These are phyloP conservation scores for Aspergillus alliaceus DNA, from an alignment of 2,329 filamentous ascomycete species.

Conservation along the genomic window DNA sequence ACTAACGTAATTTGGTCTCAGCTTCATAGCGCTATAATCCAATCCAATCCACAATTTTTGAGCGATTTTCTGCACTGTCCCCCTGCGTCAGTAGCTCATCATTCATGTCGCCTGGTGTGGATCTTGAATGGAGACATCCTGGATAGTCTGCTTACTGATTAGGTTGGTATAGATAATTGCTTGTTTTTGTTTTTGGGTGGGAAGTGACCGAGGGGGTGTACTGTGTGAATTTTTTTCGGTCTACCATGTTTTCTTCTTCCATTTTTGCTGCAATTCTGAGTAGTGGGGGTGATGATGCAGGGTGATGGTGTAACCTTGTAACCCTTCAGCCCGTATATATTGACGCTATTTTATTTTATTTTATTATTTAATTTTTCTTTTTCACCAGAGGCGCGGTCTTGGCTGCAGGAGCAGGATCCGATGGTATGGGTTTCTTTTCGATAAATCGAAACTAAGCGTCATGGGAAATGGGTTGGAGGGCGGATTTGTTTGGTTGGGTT, in stretches of 20 bases:
- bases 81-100: neutral
- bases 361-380: too few relatives aligned
- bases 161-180: too few relatives aligned
- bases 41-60: neutral
- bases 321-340: neutral
- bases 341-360: neutral
- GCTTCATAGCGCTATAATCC: too few relatives aligned
- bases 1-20: neutral
- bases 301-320: neutral
- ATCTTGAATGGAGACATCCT: too few relatives aligned
- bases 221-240: too few relatives aligned
- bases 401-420: neutral
- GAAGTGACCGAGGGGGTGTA: too few relatives aligned
- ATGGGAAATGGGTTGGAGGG: neutral
- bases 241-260: too few relatives aligned
- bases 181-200: too few relatives aligned
- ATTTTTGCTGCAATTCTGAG: too few relatives aligned
- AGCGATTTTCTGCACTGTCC: conserved; percentile 1
- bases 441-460: neutral
- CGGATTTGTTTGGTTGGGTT: neutral
- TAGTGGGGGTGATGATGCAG: too few relatives aligned
- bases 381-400: neutral
- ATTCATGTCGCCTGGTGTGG: too few relatives aligned
- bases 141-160: too few relatives aligned
- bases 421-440: neutral